Conservation (phyloP, 768 basidiomycete genomes). For the Melanogaster broomeanus region DNA sequence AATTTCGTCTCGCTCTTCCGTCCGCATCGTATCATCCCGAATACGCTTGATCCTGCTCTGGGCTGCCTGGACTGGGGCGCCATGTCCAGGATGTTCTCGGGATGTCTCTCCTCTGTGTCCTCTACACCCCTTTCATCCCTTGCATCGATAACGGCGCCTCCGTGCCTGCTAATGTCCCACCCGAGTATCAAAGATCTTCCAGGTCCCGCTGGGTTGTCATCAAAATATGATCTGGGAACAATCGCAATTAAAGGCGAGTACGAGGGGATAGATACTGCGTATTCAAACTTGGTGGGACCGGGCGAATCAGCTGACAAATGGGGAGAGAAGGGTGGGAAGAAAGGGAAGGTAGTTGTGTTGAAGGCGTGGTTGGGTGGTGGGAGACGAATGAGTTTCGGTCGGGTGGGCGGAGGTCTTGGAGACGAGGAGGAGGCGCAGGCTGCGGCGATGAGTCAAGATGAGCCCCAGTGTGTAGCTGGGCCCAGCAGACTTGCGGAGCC, state of each 20-base stretch:
- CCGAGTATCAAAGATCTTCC: constrained; percentile 14
- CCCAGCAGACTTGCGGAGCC: not conserved
- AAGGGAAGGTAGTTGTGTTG: constrained; percentile 46
- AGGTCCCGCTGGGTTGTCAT: constrained; percentile 19
- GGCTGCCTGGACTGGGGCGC: constrained; percentile 70
- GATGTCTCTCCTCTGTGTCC: constrained; percentile 42
- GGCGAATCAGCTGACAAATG: constrained; percentile 52
- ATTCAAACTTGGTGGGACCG: constrained; percentile 69
- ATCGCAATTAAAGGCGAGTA: constrained; percentile 9
- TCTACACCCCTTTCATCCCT: constrained; percentile 3
- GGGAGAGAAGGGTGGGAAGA: constrained; percentile 50
- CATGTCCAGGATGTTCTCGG: constrained; percentile 68
- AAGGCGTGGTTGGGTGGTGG: constrained; percentile 42
- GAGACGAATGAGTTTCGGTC: constrained; percentile 35
- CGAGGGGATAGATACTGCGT: constrained; percentile 46
- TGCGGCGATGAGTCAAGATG: not conserved
- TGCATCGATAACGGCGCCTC: constrained; percentile 21
- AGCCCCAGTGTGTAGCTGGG: not conserved
- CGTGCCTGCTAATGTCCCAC: constrained; percentile 20
- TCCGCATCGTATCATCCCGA: constrained; percentile 77
- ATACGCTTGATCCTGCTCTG: constrained; percentile 60
- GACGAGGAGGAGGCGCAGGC: constrained; percentile 11
- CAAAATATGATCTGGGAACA: not conserved
- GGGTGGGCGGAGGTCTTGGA: constrained; percentile 30
- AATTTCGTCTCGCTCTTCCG: constrained; percentile 80